These are phyloP conservation scores for Claviceps sp. DNA, from an alignment of 2,329 filamentous ascomycete species.

Conservation along the genomic window DNA sequence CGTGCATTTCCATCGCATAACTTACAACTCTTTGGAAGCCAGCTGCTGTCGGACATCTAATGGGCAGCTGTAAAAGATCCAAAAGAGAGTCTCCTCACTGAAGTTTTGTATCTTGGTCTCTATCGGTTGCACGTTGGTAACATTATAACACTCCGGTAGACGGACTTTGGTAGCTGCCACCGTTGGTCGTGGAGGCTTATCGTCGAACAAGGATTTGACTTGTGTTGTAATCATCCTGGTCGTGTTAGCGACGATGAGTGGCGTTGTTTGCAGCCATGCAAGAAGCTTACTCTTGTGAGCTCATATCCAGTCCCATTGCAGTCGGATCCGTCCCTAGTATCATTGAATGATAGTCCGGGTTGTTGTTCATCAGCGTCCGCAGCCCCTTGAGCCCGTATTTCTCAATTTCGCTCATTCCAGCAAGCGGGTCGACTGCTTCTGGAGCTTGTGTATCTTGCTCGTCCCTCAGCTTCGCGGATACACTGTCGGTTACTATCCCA, in stretches of 20 bases:
- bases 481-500: conserved; percentile 32
- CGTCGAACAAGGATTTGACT: conserved; percentile 48
- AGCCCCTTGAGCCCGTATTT: conserved; percentile 54
- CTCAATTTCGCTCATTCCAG: conserved; percentile 47
- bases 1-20: background rate
- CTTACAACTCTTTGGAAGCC: conserved; percentile 50
- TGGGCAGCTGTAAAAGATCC: conserved; percentile 56
- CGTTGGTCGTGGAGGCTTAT: conserved; percentile 42
- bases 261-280: background rate
- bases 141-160: conserved; percentile 52
- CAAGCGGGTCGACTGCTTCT: conserved; percentile 42
- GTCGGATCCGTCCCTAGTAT: conserved; percentile 46
- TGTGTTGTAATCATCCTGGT: conserved; percentile 42
- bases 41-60: conserved; percentile 49
- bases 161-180: conserved; percentile 37
- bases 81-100: conserved; percentile 56
- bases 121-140: conserved; percentile 51
- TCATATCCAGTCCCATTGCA: conserved; percentile 43
- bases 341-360: conserved; percentile 47
- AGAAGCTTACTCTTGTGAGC: conserved; percentile 39
- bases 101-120: conserved; percentile 53
- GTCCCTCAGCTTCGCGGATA: conserved; percentile 27
- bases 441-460: conserved; percentile 25
- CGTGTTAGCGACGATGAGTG: conserved; percentile 8
- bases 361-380: conserved; percentile 49